A percentile compares a stretch with the other conserved stretches of the same genome.
Conservation (phyloP, 2,329 filamentous ascomycete species). For the Shiraia sp. region DNA sequence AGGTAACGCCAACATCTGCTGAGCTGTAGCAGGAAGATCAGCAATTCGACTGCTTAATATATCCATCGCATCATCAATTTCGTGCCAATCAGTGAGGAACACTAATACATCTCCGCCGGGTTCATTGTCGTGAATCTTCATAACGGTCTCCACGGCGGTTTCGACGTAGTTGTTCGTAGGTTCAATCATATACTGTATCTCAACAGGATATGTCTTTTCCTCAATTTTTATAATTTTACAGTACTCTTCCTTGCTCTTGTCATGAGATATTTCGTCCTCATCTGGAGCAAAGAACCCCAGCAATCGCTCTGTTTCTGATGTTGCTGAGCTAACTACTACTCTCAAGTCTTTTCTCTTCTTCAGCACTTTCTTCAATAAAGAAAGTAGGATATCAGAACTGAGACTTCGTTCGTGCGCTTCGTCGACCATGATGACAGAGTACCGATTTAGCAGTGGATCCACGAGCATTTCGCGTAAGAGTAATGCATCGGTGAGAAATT, state of each 20-base stretch:
- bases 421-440: constrained; percentile 97
- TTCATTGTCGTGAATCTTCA: constrained; percentile 85
- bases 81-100: constrained; percentile 89
- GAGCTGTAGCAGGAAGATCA: constrained; percentile 62
- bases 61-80: constrained; percentile 84
- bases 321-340: constrained; percentile 91
- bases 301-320: constrained; percentile 86
- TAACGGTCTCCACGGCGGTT: constrained; percentile 77
- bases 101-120: constrained; percentile 83
- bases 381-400: constrained; percentile 87
- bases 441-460: constrained; percentile 85
- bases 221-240: constrained; percentile 80
- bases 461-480: constrained; percentile 90
- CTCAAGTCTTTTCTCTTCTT: constrained; percentile 79
- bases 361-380: constrained; percentile 86
- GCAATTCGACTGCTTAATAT: constrained; percentile 73
- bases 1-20: constrained; percentile 71
- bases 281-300: constrained; percentile 72
- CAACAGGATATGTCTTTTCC: constrained; percentile 85
- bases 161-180: constrained; percentile 88
- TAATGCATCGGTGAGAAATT: constrained; percentile 93
- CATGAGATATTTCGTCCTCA: constrained; percentile 43
- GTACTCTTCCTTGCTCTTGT: constrained; percentile 47
- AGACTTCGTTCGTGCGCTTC: constrained; percentile 94
- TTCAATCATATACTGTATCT: constrained; percentile 76